These are phyloP conservation scores for Pyrenophora teres DNA, from an alignment of 2,329 filamentous ascomycete genomes.

Conservation along the genomic window DNA sequence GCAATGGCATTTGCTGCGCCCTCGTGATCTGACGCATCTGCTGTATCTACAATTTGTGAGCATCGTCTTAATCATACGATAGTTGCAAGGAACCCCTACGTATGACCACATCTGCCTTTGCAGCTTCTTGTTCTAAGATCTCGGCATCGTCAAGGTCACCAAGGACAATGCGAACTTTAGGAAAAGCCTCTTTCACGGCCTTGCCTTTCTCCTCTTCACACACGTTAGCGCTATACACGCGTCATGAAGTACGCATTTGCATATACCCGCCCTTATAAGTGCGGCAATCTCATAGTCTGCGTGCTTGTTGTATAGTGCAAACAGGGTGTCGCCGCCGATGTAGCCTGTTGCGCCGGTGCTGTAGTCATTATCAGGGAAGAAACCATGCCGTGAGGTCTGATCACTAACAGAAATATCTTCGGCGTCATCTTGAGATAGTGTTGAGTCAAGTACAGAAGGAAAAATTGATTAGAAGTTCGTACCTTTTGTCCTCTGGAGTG, in stretches of 20 bases:
- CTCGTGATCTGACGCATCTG: slow-evolving; percentile 38
- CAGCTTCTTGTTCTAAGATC: slow-evolving; percentile 54
- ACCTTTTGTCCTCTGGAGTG: not conserved
- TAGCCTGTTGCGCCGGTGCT: slow-evolving; percentile 39
- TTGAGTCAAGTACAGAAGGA: too few relatives aligned
- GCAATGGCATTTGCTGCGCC: slow-evolving; percentile 54
- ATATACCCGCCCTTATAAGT: slow-evolving; percentile 46
- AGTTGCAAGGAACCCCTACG: slow-evolving; percentile 12
- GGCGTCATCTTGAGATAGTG: slow-evolving; percentile 20
- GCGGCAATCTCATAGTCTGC: slow-evolving; percentile 54
- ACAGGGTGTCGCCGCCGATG: slow-evolving; percentile 49
- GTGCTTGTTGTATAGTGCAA: slow-evolving; percentile 50
- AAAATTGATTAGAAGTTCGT: not conserved
- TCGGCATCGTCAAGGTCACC: slow-evolving; percentile 55
- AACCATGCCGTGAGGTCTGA: not conserved
- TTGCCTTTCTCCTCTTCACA: slow-evolving; percentile 50
- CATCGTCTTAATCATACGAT: not conserved
- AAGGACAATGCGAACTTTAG: slow-evolving; percentile 54
- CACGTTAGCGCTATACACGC: not conserved
- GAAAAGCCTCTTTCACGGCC: slow-evolving; percentile 50
- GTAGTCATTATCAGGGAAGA: not conserved
- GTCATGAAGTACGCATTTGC: not conserved
- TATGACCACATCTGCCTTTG: slow-evolving; percentile 57
- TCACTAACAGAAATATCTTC: slow-evolving; percentile 30
- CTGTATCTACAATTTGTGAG: slow-evolving; percentile 22